Evolutionary conservation across 2,329 filamentous ascomycete genomes (phyloP), one percentile per base, ranked within the genome.

Genomic region (Sporothrix schenckii): DNA sequence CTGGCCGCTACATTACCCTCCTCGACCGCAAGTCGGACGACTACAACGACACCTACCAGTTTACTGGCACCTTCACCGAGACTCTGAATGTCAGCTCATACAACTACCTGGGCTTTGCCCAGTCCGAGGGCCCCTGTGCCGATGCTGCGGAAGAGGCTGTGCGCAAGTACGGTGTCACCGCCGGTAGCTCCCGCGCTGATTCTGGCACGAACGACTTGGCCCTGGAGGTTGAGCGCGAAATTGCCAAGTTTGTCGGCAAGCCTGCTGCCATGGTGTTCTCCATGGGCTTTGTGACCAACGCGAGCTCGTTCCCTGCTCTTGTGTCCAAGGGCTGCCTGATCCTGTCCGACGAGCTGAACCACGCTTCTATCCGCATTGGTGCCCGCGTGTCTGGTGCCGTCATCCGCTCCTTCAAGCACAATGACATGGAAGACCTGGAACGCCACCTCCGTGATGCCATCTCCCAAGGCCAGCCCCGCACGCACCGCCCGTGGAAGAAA

Each of bases 401-500:
- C 77, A 97, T 99, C 76, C 89, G 90, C 74, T 96, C 94, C 77
- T 99, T 98, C 86, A 96, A 93, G 84, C 95, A 99, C 85, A 99
- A 99, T 79, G 92, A 98, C 80, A 96, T 97, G 90, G 83, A 81
- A 39, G 90, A 96, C 75, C 85, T 99, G 21, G 95, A 99, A 82
- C 87, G 87, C 72, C 89, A 91, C 75, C 88, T 99, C 7, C 91
- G 95, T 54, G 94, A 98, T 78, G 91, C 90, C 74, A 98, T 99
- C 78, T 94, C 94, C 16, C 94, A 98, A 81, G 95, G 95, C 58
- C 95, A 99, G 79, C 95, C 95, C 68, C 91, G 95, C 74, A 99
- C 94, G n/a, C 95, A 99, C 80, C 91, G 95, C 41, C 95, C 95
- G 0, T 99, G 95, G 95, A 97, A 97, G 86, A 99, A 98, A 88